Evolutionary conservation across 2,329 filamentous ascomycete genomes (phyloP).

Genomic region (Beauveria sp.): DNA sequence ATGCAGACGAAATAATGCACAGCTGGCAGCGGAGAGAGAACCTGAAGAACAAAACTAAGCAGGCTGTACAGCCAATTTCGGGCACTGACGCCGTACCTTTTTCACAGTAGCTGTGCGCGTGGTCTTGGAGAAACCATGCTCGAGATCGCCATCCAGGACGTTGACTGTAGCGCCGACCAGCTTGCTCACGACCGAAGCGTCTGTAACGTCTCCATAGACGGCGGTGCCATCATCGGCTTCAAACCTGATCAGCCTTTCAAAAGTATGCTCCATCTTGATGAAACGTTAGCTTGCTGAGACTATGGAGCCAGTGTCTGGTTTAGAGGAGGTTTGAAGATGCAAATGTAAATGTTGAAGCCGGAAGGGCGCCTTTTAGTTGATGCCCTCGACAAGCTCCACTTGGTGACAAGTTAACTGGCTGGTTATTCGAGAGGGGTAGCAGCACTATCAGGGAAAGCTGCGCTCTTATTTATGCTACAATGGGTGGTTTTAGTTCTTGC

Average conservation of each 20-base stretch:
- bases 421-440: background rate
- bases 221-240: background rate
- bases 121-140: background rate
- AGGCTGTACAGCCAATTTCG: too few species aligned
- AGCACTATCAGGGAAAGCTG: background rate
- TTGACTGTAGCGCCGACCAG: background rate
- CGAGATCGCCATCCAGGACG: background rate
- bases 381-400: background rate
- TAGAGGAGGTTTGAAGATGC: background rate
- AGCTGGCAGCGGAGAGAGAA: background rate
- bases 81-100: background rate
- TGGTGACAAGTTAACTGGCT: background rate
- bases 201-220: background rate
- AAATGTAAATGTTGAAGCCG: background rate
- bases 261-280: background rate
- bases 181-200: background rate
- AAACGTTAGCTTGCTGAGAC: background rate
- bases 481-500: too few species aligned
- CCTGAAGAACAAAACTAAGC: background rate
- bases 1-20: constrained; percentile 18
- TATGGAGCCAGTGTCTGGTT: background rate
- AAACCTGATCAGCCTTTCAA: background rate
- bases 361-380: background rate
- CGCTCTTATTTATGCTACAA: too few species aligned
- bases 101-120: background rate